These are phyloP conservation scores for Cyclanthera cordifolia DNA, from an alignment of 306 rosid species.

Conservation along the genomic window DNA sequence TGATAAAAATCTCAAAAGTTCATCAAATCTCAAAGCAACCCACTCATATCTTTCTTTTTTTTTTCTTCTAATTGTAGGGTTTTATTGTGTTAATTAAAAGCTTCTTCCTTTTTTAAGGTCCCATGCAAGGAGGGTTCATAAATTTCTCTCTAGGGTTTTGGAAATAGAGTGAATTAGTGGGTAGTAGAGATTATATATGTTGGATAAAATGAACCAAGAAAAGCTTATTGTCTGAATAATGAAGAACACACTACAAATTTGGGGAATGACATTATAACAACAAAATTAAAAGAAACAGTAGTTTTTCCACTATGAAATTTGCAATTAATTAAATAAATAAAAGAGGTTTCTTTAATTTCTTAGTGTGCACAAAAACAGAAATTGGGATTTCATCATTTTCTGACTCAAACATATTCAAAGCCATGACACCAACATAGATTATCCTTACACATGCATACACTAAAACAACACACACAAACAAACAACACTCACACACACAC, in stretches of 20 bases:
- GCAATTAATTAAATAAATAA: not conserved
- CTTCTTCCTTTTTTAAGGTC: not conserved
- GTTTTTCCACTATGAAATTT: not conserved
- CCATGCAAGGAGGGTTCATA: not conserved
- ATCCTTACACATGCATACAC: not conserved
- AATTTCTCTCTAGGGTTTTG: too few species aligned
- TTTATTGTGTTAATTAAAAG: not conserved
- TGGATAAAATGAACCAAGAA: constrained; percentile 5
- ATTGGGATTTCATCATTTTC: too few species aligned
- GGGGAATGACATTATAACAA: not conserved
- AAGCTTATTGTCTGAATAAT: constrained; percentile 3
- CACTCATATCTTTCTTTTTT: too few species aligned
- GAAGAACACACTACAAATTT: not conserved
- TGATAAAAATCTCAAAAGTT: too few species aligned
- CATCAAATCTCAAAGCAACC: too few species aligned
- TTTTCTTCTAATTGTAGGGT: too few species aligned
- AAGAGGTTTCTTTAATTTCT: not conserved
- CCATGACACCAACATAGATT: not conserved
- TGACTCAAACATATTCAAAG: not conserved
- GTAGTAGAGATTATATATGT: not conserved
- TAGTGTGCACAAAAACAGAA: not conserved
- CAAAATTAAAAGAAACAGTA: too few species aligned
- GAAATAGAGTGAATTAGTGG: not conserved
- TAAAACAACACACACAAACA: constrained; percentile 9
- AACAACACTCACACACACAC: not conserved